These are phyloP conservation scores for Puccinia horiana DNA, from an alignment of 1,284 basidiomycete species.

Conservation along the genomic window DNA sequence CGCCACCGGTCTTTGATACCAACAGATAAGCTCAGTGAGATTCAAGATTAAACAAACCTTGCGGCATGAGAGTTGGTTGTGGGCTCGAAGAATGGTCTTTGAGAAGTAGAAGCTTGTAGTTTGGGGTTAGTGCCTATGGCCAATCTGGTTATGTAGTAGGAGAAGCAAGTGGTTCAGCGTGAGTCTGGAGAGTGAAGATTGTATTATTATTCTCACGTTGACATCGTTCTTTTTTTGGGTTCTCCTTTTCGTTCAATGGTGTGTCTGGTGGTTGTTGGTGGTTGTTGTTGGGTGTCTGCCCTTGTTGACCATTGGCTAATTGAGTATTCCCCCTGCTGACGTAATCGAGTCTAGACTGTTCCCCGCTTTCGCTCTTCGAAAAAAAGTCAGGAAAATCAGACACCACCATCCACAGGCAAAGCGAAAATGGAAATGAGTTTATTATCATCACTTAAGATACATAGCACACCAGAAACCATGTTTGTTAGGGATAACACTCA, in stretches of 20 bases:
- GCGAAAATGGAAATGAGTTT: no score
- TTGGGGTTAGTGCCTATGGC: constrained; percentile 23
- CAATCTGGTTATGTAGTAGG: constrained; percentile 9
- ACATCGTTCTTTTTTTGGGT: neutral
- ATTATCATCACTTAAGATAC: no score
- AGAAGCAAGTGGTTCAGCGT: neutral
- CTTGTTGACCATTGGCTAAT: neutral
- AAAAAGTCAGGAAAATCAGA: neutral
- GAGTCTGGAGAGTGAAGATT: neutral
- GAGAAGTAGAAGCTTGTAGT: constrained; percentile 33
- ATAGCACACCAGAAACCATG: no score
- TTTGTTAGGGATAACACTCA: no score
- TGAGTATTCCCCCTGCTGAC: neutral
- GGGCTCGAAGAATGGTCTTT: constrained; percentile 40
- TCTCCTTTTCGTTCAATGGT: neutral
- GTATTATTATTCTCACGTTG: neutral
- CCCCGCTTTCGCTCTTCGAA: neutral
- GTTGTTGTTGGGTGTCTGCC: neutral
- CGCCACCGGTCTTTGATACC: neutral
- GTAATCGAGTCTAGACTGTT: neutral
- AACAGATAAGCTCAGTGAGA: no score
- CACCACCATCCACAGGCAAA: neutral
- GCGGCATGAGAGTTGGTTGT: constrained; percentile 27
- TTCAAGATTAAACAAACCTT: constrained; percentile 1
- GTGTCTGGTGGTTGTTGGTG: neutral